Evolutionary conservation across 2,329 filamentous ascomycete genomes (phyloP), one percentile per base, ranked within the genome.

Genomic region (Periconia sp.): DNA sequence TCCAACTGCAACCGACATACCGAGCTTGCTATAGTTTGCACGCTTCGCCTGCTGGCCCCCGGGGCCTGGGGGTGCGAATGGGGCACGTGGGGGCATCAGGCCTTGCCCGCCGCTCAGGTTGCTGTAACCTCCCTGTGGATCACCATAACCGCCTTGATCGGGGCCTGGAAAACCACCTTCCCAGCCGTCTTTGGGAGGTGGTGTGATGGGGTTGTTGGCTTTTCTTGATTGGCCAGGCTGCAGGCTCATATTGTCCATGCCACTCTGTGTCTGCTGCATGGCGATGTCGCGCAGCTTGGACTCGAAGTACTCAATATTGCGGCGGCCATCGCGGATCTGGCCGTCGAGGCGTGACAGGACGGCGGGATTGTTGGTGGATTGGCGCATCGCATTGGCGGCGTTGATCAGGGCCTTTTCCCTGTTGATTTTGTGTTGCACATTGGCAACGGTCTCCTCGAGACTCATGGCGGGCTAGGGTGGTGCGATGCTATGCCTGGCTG

Each of bases 391-490:
- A 77, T 91, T 94, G 64, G 93, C 93, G 68, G 91, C 93, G 76
- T 90, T 90, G 81, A 99, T 94, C 71, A 97, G 87, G 68, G 89
- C 90, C 82, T 92, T 93, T 79, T 99, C 94, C 74, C 93, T 88
- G 82, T 97, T 91, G 77, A 99, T 97, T 88, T 99, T 97, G 81
- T 88, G 89, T 79, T 89, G 86, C 79, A 99, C 92, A 76, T 91
- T 89, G 77, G 86, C 86, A 77, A 86, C 82, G 61, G 85, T 81
- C 64, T 85, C 81, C 70, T 87, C 83, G 73, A 84, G 79, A 71
- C 79, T 80, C 79, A 85, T 86, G 71, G 63, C 79, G 74, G 74
- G 71, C 62, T 58, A 41, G 48, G 58, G 52, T 35, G 44, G 45
- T 40, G 64, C 57, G 57, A 49, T 37, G 33, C 33, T n/a, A 37